These are phyloP conservation scores for Melaleuca quinquenervia DNA, from an alignment of 345 rosid species.

Conservation along the genomic window DNA sequence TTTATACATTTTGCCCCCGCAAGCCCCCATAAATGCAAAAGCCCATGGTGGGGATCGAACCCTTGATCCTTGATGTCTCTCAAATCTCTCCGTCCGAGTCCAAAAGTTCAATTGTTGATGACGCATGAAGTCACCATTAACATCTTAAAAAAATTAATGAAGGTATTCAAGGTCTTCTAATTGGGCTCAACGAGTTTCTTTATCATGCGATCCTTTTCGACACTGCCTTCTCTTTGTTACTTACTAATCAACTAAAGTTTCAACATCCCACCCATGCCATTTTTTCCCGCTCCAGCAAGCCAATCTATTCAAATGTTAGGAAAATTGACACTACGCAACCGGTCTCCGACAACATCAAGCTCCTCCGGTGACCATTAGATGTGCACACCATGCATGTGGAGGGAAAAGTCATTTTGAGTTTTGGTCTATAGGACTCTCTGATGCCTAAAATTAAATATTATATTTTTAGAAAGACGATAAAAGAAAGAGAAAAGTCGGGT, in stretches of 20 bases:
- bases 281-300: background rate
- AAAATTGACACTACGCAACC: background rate
- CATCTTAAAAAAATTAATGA: background rate
- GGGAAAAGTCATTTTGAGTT: background rate
- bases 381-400: background rate
- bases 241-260: background rate
- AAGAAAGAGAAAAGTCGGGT: background rate
- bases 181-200: background rate
- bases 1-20: background rate
- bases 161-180: background rate
- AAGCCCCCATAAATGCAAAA: background rate
- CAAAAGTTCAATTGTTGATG: background rate
- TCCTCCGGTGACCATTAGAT: background rate
- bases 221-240: background rate
- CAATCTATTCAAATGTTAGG: background rate
- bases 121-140: background rate
- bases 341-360: background rate
- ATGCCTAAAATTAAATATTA: background rate
- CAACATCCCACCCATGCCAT: background rate
- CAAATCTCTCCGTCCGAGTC: background rate
- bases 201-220: background rate
- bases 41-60: background rate
- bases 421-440: background rate
- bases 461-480: background rate
- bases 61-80: background rate